phyloP scores from a whole-genome alignment of 2,329 filamentous ascomycete genomes.

The Alternaria incomplexa region DNA sequence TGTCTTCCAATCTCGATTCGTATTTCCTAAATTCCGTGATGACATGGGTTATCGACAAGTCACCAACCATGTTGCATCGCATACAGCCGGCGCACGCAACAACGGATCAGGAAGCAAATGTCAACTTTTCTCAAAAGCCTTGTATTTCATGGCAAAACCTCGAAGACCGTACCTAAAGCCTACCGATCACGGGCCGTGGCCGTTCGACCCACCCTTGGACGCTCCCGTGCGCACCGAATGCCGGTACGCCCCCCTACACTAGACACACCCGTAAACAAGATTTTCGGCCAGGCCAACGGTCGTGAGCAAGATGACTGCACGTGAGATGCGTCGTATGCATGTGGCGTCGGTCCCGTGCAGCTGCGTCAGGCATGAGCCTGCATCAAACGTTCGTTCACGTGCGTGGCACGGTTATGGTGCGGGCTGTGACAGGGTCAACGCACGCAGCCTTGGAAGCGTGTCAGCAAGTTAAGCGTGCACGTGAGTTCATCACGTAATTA shows the following conservation, averaged over 20 bases:
- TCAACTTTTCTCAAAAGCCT: not conserved
- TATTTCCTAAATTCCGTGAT: not conserved
- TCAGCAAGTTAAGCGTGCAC: not conserved
- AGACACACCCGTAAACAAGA: not conserved
- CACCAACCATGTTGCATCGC: not conserved
- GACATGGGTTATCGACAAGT: not conserved
- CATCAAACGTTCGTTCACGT: constrained; percentile 7
- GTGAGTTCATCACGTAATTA: not conserved
- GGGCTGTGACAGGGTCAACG: constrained; percentile 4
- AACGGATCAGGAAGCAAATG: constrained; percentile 8
- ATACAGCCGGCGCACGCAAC: constrained; percentile 4
- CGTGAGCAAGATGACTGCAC: not conserved
- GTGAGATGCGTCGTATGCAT: not conserved
- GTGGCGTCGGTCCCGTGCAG: not conserved
- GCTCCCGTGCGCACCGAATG: constrained; percentile 16
- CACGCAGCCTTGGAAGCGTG: not conserved
- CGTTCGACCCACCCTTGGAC: constrained; percentile 17
- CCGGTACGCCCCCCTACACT: constrained; percentile 11
- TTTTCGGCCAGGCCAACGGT: not conserved
- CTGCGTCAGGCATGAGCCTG: constrained; percentile 5
- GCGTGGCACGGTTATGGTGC: constrained; percentile 1
- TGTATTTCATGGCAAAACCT: not conserved
- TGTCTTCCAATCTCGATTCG: not conserved
- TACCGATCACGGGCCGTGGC: constrained; percentile 27
- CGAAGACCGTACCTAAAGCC: not conserved